phyloP scores from a whole-genome alignment of 805 yeast genomes.

The Debaryomyces maramus region DNA sequence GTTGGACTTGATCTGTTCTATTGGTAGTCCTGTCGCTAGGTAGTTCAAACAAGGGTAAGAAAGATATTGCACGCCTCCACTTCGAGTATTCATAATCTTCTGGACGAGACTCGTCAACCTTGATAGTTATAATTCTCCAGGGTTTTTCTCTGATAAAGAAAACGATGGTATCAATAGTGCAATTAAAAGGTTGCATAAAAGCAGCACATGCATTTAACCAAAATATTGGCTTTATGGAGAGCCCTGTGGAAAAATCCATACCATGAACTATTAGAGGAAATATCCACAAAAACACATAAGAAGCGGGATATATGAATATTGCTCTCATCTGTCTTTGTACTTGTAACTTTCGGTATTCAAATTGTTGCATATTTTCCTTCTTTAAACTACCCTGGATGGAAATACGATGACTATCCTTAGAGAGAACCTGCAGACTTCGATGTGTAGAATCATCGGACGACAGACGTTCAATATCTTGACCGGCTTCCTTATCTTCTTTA shows the following conservation, averaged over 20 bases:
- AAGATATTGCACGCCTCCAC: constrained; percentile 1
- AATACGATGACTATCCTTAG: too few species aligned
- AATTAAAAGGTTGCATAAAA: constrained; percentile 8
- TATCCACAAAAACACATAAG: constrained; percentile 6
- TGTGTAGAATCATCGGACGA: background rate
- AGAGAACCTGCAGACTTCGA: too few species aligned
- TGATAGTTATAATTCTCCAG: constrained; percentile 1
- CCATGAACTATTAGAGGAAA: constrained; percentile 3
- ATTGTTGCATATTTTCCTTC: background rate
- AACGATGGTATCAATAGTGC: constrained; percentile 5
- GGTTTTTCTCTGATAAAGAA: constrained; percentile 3
- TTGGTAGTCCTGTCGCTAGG: too few species aligned
- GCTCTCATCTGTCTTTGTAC: constrained; percentile 3
- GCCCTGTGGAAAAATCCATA: constrained; percentile 1
- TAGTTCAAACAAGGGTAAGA: background rate
- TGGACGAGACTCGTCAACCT: background rate
- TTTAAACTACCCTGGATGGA: background rate
- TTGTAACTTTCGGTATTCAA: background rate
- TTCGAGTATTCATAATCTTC: background rate
- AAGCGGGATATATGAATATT: constrained; percentile 5
- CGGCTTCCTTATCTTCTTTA: background rate
- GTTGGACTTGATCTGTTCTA: too few species aligned
- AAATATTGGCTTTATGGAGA: background rate
- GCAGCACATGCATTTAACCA: constrained; percentile 5
- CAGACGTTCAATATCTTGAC: background rate